Evolutionary conservation across 306 rosid species (phyloP), one percentile per base, ranked within the genome.

Genomic region (Arachis hypogaea): DNA sequence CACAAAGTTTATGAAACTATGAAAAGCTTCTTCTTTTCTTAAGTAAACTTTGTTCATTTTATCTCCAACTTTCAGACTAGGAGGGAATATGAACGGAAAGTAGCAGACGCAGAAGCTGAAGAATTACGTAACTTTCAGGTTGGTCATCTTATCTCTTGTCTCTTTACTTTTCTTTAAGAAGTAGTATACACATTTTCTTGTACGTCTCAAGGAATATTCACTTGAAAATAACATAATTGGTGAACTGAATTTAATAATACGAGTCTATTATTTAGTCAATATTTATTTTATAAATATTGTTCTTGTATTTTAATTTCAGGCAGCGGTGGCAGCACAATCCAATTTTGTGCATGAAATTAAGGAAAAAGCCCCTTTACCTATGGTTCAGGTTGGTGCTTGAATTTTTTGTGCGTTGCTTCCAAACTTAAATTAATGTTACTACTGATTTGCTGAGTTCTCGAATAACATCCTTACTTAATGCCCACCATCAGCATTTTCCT

Each of bases 51-150:
- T 54, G n/a, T 72, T 12, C 66, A 54, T 43, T 57, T 66, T 62
- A 46, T 65, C 57, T 65, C 52, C 50, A 28, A 42, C 49, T 68
- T 78, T 72, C 81, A 91, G 96, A 66, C 98, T 5, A 91, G 82
- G 88, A 89, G 79, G 86, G 93, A 94, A 64, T 91, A 89, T 55
- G 98, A 93, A 49, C 83, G 50, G 33, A 88, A 88, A 71, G 77
- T 94, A 76, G 98, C 89, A 68, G 82, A 91, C 36, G 95, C 87
- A 60, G 97, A 94, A 60, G 91, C 88, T 69, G 80, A 82, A 64
- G 90, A 91, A 58, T 76, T 94, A 47, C 90, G 68, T 12, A 82
- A 82, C 77, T 94, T 93, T 82, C 97, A 94, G 77, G 97, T 93
- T 63, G 81, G 83, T 63, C 40, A 33, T 81, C 14, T 29, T 74